Evolutionary conservation across 306 rosid species (phyloP).

Genomic region (Castanea crenata): DNA sequence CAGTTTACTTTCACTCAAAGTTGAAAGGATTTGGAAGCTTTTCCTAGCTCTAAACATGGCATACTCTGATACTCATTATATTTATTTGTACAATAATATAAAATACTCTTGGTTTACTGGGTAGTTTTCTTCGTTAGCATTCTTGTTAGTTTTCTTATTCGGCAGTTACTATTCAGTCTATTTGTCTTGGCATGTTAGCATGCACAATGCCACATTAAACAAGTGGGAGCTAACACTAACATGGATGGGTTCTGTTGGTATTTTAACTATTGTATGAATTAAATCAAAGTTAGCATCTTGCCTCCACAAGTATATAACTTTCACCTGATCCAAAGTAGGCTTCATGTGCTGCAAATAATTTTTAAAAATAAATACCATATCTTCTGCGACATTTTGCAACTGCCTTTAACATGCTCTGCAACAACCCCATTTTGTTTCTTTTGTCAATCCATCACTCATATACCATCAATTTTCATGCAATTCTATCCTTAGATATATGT

Average conservation of each 20-base stretch:
- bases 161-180: conserved; percentile 25
- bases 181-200: conserved; percentile 4
- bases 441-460: neutral
- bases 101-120: conserved; percentile 32
- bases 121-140: conserved; percentile 48
- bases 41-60: neutral
- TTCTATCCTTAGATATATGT: neutral
- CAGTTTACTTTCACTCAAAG: neutral
- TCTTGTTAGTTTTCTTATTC: conserved; percentile 40
- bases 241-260: conserved; percentile 44
- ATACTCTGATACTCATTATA: neutral
- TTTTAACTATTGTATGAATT: conserved; percentile 17
- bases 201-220: conserved; percentile 22
- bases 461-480: neutral
- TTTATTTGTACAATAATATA: conserved; percentile 7
- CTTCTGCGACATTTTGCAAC: neutral
- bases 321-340: conserved; percentile 31
- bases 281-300: conserved; percentile 31
- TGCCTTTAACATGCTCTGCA: conserved; percentile 11
- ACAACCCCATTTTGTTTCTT: conserved; percentile 19
- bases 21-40: neutral
- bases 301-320: conserved; percentile 20
- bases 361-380: neutral
- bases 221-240: conserved; percentile 65
- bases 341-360: conserved; percentile 51